A percentile compares a stretch with the other conserved stretches of the same genome.
Evolutionary conservation across 257 asterid species (phyloP).

Genomic region (Buddleja alternifolia): DNA sequence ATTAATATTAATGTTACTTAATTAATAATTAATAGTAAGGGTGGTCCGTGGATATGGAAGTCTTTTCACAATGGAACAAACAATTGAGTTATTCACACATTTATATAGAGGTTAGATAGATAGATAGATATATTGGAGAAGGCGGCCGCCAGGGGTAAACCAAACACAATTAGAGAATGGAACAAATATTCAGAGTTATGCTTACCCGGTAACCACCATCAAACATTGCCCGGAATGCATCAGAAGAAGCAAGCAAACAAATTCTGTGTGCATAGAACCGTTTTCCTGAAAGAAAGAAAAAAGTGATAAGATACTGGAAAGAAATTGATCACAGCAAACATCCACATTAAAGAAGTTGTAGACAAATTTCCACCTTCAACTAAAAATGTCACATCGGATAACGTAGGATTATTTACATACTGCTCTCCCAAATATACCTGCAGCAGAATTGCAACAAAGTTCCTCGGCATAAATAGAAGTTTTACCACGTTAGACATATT

Average conservation of each 20-base stretch:
- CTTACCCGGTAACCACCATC: slow-evolving; percentile 99
- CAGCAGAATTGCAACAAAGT: slow-evolving; percentile 28
- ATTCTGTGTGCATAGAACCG: slow-evolving; percentile 96
- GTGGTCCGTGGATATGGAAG: too few relatives aligned
- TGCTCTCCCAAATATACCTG: slow-evolving; percentile 99
- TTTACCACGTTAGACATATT: not conserved
- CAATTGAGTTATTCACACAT: too few relatives aligned
- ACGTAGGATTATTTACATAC: slow-evolving; percentile 83
- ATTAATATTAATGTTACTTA: too few relatives aligned
- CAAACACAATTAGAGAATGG: slow-evolving; percentile 9
- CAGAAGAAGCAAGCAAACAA: slow-evolving; percentile 95
- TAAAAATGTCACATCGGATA: slow-evolving; percentile 92
- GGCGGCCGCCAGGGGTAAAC: not conserved
- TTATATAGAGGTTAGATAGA: too few relatives aligned
- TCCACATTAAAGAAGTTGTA: slow-evolving; percentile 20
- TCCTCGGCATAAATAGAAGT: not conserved
- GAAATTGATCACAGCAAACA: slow-evolving; percentile 18
- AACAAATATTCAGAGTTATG: not conserved
- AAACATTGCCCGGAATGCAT: slow-evolving; percentile 98
- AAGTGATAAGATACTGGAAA: slow-evolving; percentile 13
- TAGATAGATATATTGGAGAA: not conserved
- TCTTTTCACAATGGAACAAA: too few relatives aligned
- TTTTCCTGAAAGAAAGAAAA: slow-evolving; percentile 46
- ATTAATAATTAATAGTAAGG: too few relatives aligned
- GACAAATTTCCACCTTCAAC: slow-evolving; percentile 74